Base-by-base conservation (phyloP, 768 basidiomycete genomes). In the Botryobasidium botryosum region DNA sequence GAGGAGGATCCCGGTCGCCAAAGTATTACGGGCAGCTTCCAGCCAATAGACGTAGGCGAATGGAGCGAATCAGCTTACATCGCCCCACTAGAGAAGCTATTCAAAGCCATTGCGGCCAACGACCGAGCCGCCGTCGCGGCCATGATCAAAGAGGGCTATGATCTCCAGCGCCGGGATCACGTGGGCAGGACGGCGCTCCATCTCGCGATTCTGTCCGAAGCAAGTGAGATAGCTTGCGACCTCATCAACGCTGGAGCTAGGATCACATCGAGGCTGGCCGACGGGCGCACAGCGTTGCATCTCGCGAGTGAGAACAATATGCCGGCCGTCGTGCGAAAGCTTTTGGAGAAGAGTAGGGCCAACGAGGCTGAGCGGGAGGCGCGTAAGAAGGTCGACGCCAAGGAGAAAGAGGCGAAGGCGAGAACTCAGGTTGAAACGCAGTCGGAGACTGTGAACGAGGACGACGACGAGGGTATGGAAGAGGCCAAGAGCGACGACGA, bases 51-150 rank as follows among this genome's bases (percentile, higher is more conserved):
- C 49, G 70, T 68, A 10, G 74, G 72, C 8, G 74, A 76, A 62
- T 79, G 75, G 76, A 67, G 67, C 46, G 71, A 64, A 27, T 70
- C 73, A 49, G 74, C 70, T 6, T 79, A 77, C 55, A 64, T 75
- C 49, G 71, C 68, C 8, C 64, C 64, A 12, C 64, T 66, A 0
- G 69, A 71, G 46, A 64, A 67, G 46, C 68, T 79, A 46, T 77
- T 77, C 59, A 53, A 59, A 7, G 71, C 71, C n/a, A 72, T 79
- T 47, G 67, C 63, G 2, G 53, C 62, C 2, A 57, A 62, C 37
- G 69, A 79, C 50, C 59, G 61, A 0, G 56, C 57, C 4, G 51
- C 57, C 0, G 66, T 75, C 13, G 51, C 58, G 7, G 52, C 57
- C 8, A 57, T 71, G 47, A 57, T 73, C 45, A 53, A 62, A 39